Evolutionary conservation across 257 asterid species (phyloP).

Genomic region (Lycium ferocissimum): DNA sequence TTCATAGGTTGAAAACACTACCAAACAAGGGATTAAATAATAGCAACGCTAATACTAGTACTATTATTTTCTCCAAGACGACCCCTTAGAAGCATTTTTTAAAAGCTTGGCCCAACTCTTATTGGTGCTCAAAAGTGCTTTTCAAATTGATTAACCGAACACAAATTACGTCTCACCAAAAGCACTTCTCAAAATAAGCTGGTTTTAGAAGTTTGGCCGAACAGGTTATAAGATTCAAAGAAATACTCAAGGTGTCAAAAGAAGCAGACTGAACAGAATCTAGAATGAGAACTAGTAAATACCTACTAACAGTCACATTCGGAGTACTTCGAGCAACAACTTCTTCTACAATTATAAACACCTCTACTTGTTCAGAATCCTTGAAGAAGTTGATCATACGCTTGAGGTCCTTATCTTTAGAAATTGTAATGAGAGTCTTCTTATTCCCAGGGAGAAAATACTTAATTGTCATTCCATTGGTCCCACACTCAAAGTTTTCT

Average conservation of each 20-base stretch:
- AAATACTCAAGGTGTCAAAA: not conserved
- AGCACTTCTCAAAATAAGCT: too few species aligned
- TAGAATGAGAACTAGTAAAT: slow-evolving; percentile 32
- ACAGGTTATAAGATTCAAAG: not conserved
- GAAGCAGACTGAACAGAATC: not conserved
- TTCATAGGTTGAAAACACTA: too few species aligned
- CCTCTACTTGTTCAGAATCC: slow-evolving; percentile 95
- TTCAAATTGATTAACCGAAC: too few species aligned
- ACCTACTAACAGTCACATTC: slow-evolving; percentile 88
- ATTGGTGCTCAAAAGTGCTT: too few species aligned
- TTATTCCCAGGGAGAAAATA: slow-evolving; percentile 94
- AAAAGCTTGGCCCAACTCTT: too few species aligned
- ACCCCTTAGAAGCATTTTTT: too few species aligned
- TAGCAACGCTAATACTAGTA: too few species aligned
- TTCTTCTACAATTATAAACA: slow-evolving; percentile 76
- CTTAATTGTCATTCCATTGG: slow-evolving; percentile 71
- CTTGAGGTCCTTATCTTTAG: slow-evolving; percentile 95
- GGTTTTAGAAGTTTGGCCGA: too few species aligned
- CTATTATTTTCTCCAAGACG: too few species aligned
- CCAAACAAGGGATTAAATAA: too few species aligned
- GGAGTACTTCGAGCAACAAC: slow-evolving; percentile 64
- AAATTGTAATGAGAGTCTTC: slow-evolving; percentile 88
- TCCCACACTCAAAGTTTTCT: slow-evolving; percentile 76
- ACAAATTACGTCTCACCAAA: too few species aligned
- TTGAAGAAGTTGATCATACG: slow-evolving; percentile 94